Evolutionary conservation across 2,329 filamentous ascomycete genomes (phyloP), one percentile per base, ranked within the genome.

Genomic region (Mariannaea elegans): DNA sequence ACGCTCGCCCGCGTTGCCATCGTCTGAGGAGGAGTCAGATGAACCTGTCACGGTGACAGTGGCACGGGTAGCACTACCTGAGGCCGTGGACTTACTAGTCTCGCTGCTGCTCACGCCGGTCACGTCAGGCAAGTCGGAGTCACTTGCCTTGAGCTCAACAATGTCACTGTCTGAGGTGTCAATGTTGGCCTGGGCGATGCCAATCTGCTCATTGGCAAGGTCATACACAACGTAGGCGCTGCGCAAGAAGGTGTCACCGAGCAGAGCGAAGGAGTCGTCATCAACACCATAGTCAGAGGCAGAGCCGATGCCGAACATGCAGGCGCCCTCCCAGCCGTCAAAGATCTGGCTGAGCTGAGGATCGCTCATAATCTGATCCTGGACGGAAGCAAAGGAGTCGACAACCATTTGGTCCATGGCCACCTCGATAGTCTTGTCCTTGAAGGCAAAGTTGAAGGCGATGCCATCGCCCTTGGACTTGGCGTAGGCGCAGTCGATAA

Each of bases 171-270:
- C 69, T 27, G 77, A 79, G 60, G 75, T 75, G 68, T 83, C 81
- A 52, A 83, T 70, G 63, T 83, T 84, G 47, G 85, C 78, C 74
- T 83, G 83, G 12, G 83, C 83, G 4, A 87, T 68, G 57, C 75
- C 82, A 53, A 87, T 75, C 73, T 83, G 74, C 65, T 81, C 69
- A 71, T 84, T 80, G 53, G 74, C 75, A 39, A 85, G 70, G 65
- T 87, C 83, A 69, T 85, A 86, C 53, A 85, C 83, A 49, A 84
- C 81, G 68, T 87, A 87, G 19, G 82, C 83, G 10, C 82, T 84
- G 29, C 85, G 80, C 63, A 87, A 62, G 70, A 87, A 85, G 1
- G 84, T 85, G 65, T 86, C 85, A 10, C 85, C 85, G n/a, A 87
- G 76, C n/a, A 87, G 72, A 39, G 77, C 76, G 65, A 77, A 83